phyloP scores from a whole-genome alignment of 352 stramenopile species.

The Phytophthora megakarya region DNA sequence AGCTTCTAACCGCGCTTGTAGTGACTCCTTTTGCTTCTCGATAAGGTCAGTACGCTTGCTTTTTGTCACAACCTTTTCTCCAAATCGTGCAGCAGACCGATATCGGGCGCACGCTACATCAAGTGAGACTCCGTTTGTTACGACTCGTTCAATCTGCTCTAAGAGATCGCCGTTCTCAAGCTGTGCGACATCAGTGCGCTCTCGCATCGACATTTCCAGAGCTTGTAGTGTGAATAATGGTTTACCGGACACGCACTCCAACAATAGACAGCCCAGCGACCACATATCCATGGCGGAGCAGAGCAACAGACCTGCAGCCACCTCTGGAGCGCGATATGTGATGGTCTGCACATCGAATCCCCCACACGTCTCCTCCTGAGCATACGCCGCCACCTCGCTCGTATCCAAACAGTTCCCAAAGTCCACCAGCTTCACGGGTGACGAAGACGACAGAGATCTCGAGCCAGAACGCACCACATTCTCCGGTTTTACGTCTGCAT shows the following conservation, averaged over 20 bases:
- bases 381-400: conserved; percentile 43
- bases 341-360: conserved; percentile 80
- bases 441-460: conserved; percentile 20
- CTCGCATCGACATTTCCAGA: conserved; percentile 14
- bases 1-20: conserved; percentile 41
- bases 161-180: conserved; percentile 47
- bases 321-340: conserved; percentile 73
- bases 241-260: conserved; percentile 62
- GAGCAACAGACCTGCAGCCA: conserved; percentile 63
- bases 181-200: conserved; percentile 13
- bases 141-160: conserved; percentile 48
- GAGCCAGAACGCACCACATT: conserved; percentile 55
- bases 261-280: conserved; percentile 74
- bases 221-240: conserved; percentile 56
- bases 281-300: conserved; percentile 76
- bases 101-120: conserved; percentile 33
- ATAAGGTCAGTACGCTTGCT: conserved; percentile 12
- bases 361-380: conserved; percentile 28
- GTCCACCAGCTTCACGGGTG: conserved; percentile 70
- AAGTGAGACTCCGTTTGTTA: conserved; percentile 37
- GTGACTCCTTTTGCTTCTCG: conserved; percentile 10
- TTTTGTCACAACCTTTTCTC: conserved; percentile 2
- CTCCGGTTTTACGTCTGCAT: conserved; percentile 80
- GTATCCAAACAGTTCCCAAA: conserved; percentile 77
- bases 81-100: conserved; percentile 32